Conservation (phyloP, 169 alveolate genomes). For the Blepharisma undulans region DNA sequence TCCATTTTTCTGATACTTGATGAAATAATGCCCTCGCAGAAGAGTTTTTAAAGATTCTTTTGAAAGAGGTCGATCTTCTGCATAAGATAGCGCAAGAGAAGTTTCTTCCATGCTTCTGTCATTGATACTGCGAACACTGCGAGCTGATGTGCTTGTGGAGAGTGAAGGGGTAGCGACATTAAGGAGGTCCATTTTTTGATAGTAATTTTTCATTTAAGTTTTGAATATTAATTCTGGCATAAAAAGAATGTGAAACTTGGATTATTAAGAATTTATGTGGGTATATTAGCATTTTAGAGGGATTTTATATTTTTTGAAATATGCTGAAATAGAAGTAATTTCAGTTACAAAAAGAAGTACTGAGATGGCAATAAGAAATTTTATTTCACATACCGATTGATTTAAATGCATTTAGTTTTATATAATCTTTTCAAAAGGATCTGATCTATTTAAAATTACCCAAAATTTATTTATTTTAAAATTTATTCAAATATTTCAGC, state of each 20-base stretch:
- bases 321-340: too few relatives aligned
- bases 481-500: too few relatives aligned
- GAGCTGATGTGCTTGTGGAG: not conserved
- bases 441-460: not conserved
- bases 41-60: not conserved
- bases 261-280: not conserved
- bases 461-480: not conserved
- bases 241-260: not conserved
- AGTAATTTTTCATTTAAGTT: not conserved
- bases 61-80: not conserved
- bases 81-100: not conserved
- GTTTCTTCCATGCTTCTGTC: not conserved
- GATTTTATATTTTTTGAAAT: not conserved
- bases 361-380: too few relatives aligned
- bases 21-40: constrained; percentile 3
- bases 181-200: not conserved
- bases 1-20: not conserved
- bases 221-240: not conserved
- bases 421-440: too few relatives aligned
- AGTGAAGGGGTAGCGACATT: not conserved
- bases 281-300: too few relatives aligned
- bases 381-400: too few relatives aligned
- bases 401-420: too few relatives aligned
- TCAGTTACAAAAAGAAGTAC: not conserved
- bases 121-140: not conserved